These are phyloP conservation scores for Raddia guianensis DNA, from an alignment of 176 grass and related monocot genomes.

Conservation along the genomic window DNA sequence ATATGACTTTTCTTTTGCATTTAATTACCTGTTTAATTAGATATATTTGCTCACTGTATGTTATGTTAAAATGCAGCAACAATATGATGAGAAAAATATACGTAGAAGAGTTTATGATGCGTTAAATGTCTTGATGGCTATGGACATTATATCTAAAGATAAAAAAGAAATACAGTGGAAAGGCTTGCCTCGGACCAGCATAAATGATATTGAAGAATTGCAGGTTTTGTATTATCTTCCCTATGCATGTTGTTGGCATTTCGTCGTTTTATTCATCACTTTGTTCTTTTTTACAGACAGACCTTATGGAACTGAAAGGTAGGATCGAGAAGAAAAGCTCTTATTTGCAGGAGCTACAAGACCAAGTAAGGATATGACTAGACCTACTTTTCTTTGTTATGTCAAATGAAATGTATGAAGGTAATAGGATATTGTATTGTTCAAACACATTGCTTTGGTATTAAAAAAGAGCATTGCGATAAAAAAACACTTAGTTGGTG, in stretches of 20 bases:
- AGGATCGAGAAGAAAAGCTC: constrained; percentile 87
- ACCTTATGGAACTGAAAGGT: constrained; percentile 67
- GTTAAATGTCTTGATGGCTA: constrained; percentile 96
- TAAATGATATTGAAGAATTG: constrained; percentile 92
- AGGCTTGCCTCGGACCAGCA: constrained; percentile 89
- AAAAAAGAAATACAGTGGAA: constrained; percentile 99
- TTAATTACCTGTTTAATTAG: neutral
- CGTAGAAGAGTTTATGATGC: constrained; percentile 95
- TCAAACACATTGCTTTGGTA: constrained; percentile 2
- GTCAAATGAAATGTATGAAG: constrained; percentile 1
- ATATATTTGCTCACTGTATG: constrained; percentile 34
- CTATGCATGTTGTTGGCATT: neutral
- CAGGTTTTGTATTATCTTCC: constrained; percentile 51
- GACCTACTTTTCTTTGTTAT: constrained; percentile 25
- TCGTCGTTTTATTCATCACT: constrained; percentile 20
- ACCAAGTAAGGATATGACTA: constrained; percentile 71
- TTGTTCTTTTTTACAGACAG: constrained; percentile 51
- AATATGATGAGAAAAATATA: constrained; percentile 99
- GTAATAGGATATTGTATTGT: neutral
- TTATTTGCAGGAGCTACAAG: constrained; percentile 96
- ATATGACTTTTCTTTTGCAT: constrained; percentile 19
- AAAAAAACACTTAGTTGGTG: constrained; percentile 5
- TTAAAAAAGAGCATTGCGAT: neutral
- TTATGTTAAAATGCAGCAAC: constrained; percentile 75
- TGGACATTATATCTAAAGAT: constrained; percentile 99